Evolutionary conservation across 2,329 filamentous ascomycete species (phyloP).

Genomic region (Penicillium sp.): DNA sequence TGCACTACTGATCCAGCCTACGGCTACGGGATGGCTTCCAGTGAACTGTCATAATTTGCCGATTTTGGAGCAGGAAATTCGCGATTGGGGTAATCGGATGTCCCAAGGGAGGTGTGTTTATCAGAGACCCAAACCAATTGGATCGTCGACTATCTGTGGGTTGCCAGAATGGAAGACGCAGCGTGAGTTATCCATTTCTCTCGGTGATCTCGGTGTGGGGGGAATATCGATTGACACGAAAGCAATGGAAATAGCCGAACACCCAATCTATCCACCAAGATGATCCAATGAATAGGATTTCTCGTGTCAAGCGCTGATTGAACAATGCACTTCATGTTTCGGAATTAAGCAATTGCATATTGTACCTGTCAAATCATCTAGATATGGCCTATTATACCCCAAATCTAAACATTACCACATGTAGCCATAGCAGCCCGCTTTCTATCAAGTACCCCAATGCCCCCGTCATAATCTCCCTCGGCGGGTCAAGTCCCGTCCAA

Average conservation of each 20-base stretch:
- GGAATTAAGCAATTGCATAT: background rate
- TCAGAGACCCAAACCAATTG: slow-evolving; percentile 20
- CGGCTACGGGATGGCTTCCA: background rate
- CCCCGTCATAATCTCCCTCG: slow-evolving; percentile 9
- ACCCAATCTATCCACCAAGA: background rate
- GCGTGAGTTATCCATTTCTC: background rate
- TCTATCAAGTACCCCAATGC: slow-evolving; percentile 7
- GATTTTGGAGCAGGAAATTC: slow-evolving; percentile 19
- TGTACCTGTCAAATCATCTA: background rate
- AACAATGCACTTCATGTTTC: background rate
- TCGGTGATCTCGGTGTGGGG: background rate
- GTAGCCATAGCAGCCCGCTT: background rate
- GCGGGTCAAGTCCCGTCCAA: slow-evolving; percentile 18
- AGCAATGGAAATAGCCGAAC: background rate
- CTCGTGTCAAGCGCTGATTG: background rate
- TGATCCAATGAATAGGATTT: background rate
- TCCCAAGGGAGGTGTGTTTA: slow-evolving; percentile 13
- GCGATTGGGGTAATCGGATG: slow-evolving; percentile 23
- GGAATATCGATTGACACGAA: background rate
- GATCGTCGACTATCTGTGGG: slow-evolving; percentile 3
- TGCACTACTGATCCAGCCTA: slow-evolving; percentile 10
- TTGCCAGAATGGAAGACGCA: slow-evolving; percentile 2
- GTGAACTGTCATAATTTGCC: slow-evolving; percentile 12
- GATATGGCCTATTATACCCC: background rate
- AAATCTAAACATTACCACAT: background rate